Conservation (phyloP, 192 early-diverging fungal species). For the Backusella luteola region DNA sequence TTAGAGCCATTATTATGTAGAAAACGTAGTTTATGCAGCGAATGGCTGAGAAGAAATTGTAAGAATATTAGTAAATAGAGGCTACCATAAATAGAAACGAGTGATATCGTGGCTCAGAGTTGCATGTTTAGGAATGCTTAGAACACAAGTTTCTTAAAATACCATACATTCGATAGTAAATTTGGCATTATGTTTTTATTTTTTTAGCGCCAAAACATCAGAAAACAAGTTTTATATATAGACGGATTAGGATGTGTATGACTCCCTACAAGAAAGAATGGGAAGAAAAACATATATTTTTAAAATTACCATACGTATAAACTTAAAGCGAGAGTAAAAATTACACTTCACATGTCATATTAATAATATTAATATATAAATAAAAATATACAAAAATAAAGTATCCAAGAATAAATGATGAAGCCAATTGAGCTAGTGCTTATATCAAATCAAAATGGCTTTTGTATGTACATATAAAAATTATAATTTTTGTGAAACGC, state of each 20-base stretch:
- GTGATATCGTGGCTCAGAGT: background rate
- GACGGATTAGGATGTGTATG: background rate
- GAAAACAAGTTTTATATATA: background rate
- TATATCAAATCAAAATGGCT: background rate
- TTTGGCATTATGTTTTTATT: background rate
- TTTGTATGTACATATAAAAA: background rate
- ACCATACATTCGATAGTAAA: background rate
- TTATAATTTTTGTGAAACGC: background rate
- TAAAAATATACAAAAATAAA: background rate
- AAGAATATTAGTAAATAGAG: too few species aligned
- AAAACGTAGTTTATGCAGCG: too few species aligned
- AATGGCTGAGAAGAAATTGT: too few species aligned
- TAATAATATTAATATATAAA: background rate
- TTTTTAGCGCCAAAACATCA: background rate
- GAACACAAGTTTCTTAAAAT: background rate
- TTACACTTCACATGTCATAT: too few species aligned
- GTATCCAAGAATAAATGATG: too few species aligned
- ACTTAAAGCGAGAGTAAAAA: too few species aligned
- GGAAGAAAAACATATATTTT: background rate
- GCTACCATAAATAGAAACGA: background rate
- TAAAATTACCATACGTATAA: background rate
- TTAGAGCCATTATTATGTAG: too few species aligned
- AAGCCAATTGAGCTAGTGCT: background rate
- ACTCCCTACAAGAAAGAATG: background rate
- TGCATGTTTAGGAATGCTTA: background rate